Evolutionary conservation across 2,329 filamentous ascomycete species (phyloP), one percentile per base, ranked within the genome.

Genomic region (Aspergillus thermomutatus): DNA sequence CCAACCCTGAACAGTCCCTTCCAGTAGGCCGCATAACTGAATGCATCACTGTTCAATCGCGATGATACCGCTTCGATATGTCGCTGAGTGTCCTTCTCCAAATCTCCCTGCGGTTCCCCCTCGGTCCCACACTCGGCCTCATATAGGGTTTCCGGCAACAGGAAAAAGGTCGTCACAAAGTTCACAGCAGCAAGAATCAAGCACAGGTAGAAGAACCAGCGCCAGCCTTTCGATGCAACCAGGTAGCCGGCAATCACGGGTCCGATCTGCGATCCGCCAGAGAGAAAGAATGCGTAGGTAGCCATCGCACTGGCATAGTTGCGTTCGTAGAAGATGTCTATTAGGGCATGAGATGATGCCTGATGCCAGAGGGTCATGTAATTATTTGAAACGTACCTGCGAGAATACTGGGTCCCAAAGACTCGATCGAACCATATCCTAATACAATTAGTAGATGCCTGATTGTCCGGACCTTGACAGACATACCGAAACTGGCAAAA

Each of bases 161-260:
- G 57, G 56, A 74, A 65, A n/a, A 75, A 63, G 7, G 66, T 66
- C 7, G 63, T 60, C 17, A 69, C 53, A 3, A 73, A 52, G 54
- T 75, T 73, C 21, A 64, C 58, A 1, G 60, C 67, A 14, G 59
- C 66, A 11, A 74, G 55, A 40, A 75, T 74, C 3, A 67, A 56
- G 48, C 67, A 69, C 21, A 74, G 63, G 28, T 70, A 72, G 57
- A 73, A 74, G 53, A 71, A 72, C 71, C 71, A 75, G 11, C 72
- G 61, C 72, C 72, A 75, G n/a, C 73, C 73, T 28, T 61, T 62
- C 10, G 66, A 62, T 25, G 64, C 47, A 11, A 73, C 70, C 2
- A 75, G 60, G 46, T 66, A 74, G 2, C 72, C 72, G 2, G 69
- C 69, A 43, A 74, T 72, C 17, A 74, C 58, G 3, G 72, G 72